phyloP scores from a whole-genome alignment of 129 eudicot species.

The Ambrosia trifida region DNA sequence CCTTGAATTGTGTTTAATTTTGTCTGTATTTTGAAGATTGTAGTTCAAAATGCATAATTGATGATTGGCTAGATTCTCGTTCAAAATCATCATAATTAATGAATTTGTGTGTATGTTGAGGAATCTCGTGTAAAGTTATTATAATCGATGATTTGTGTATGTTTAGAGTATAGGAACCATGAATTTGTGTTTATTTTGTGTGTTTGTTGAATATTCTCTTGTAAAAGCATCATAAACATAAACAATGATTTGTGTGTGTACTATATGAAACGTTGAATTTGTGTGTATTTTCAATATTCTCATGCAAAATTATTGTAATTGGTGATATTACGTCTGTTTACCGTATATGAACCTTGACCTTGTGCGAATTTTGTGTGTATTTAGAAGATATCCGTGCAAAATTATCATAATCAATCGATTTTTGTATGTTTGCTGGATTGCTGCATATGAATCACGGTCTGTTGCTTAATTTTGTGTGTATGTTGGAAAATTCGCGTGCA shows the following conservation, averaged over 20 bases:
- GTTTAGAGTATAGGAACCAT: no score
- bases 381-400: background rate
- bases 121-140: no score
- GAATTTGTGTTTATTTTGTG: no score
- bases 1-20: background rate
- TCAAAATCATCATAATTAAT: no score
- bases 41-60: background rate
- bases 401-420: background rate
- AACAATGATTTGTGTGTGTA: background rate
- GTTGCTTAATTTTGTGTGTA: no score
- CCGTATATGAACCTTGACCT: constrained; percentile 1
- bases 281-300: constrained; percentile 1
- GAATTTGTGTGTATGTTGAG: no score
- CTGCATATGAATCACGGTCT: no score
- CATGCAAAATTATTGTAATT: background rate
- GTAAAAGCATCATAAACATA: background rate
- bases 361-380: background rate
- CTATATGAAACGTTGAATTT: background rate
- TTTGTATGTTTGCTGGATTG: no score
- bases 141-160: no score
- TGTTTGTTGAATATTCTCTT: no score
- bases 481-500: no score
- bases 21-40: background rate
- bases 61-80: no score
- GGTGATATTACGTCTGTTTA: background rate